Evolutionary conservation across 768 basidiomycete species (phyloP).

Genomic region (Suillus luteus): DNA sequence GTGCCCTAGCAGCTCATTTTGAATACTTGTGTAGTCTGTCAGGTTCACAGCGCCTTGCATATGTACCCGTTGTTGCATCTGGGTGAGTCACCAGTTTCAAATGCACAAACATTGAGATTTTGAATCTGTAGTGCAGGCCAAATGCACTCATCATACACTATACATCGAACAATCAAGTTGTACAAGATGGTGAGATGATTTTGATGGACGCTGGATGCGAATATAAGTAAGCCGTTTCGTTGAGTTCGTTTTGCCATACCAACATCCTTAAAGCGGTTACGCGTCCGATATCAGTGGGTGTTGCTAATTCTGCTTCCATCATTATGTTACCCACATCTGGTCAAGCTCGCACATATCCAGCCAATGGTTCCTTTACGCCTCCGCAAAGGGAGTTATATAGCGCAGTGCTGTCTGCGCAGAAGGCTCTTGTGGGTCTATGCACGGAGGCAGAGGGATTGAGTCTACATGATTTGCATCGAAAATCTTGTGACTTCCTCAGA

Average conservation of each 20-base stretch:
- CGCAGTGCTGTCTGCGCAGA: slow-evolving; percentile 74
- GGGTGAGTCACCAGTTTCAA: slow-evolving; percentile 53
- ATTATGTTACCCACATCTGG: slow-evolving; percentile 14
- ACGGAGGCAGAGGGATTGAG: slow-evolving; percentile 56
- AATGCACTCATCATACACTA: slow-evolving; percentile 95
- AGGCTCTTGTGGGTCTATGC: slow-evolving; percentile 63
- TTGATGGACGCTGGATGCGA: slow-evolving; percentile 93
- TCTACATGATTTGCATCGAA: slow-evolving; percentile 76
- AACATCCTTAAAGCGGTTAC: slow-evolving; percentile 62
- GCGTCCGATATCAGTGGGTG: slow-evolving; percentile 89
- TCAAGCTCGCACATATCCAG: slow-evolving; percentile 85
- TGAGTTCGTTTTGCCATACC: slow-evolving; percentile 9
- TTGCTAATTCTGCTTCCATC: slow-evolving; percentile 2
- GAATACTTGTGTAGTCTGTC: slow-evolving; percentile 80
- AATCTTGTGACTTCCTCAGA: slow-evolving; percentile 65
- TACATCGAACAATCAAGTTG: slow-evolving; percentile 82
- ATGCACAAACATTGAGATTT: background rate
- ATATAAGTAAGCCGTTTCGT: slow-evolving; percentile 61
- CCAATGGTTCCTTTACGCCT: slow-evolving; percentile 73
- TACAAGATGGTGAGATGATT: slow-evolving; percentile 72
- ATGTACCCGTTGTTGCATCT: slow-evolving; percentile 96
- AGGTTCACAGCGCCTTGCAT: slow-evolving; percentile 88
- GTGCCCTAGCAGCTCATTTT: slow-evolving; percentile 77
- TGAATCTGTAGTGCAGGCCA: slow-evolving; percentile 46
- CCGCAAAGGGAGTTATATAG: slow-evolving; percentile 86